A percentile compares a stretch with the other conserved stretches of the same genome.
Evolutionary conservation across 495 filamentous ascomycete genomes (phyloP).

Genomic region (Penicillium crystallinum): DNA sequence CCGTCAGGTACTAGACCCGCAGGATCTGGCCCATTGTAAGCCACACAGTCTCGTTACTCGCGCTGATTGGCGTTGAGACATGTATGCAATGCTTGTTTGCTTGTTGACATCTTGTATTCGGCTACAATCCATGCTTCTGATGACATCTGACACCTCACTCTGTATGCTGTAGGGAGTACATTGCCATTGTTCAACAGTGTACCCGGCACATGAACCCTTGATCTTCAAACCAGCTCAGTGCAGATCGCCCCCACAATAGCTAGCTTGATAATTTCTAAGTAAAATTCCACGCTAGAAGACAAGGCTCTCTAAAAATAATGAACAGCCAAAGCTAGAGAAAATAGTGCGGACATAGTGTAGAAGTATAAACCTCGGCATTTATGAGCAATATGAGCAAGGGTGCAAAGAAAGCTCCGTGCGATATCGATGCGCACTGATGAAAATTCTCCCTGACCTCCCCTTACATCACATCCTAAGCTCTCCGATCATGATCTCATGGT

Average conservation of each 20-base stretch:
- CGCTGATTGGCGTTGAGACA: not conserved
- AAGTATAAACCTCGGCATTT: not conserved
- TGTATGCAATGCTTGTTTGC: not conserved
- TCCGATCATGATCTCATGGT: conserved; percentile 11
- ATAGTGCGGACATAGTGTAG: not conserved
- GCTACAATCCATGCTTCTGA: not conserved
- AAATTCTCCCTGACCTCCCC: not conserved
- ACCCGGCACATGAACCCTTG: too few relatives aligned
- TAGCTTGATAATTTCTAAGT: not conserved
- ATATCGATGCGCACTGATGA: not conserved
- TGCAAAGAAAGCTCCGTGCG: not conserved
- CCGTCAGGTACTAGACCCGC: not conserved
- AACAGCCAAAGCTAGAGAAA: not conserved
- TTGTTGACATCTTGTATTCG: not conserved
- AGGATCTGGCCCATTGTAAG: not conserved
- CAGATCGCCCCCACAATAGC: not conserved
- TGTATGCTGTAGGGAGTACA: too few relatives aligned
- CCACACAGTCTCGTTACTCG: not conserved
- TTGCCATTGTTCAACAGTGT: too few relatives aligned
- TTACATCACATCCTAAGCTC: conserved; percentile 9
- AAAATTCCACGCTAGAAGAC: not conserved
- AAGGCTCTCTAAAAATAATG: not conserved
- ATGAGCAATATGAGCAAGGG: not conserved
- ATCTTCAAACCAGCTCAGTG: not conserved
- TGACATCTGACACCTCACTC: not conserved